Base-by-base conservation (phyloP, 805 yeast species). In the Starmerella vitae region DNA sequence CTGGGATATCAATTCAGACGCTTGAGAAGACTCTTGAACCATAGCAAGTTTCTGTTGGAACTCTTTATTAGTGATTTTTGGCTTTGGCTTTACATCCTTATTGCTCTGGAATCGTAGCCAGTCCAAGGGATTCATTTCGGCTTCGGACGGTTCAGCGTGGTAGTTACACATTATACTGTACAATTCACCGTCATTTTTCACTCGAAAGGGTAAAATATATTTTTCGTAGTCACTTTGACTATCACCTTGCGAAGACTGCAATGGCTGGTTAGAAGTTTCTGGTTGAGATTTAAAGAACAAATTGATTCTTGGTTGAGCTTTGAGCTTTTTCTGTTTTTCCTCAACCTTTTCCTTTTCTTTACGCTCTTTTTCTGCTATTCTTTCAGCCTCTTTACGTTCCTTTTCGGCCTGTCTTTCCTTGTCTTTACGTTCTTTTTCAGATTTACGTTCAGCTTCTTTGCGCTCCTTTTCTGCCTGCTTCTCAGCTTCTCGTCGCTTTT, bases 121-220 rank as follows among this genome's bases (percentile, higher is more conserved):
- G n/a, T 14, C 39, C 14, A 30, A 21, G 12, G 44, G 34, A 22
- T 50, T 48, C 30, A 32, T 28, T 2, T 14, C 21, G 12, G 7
- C 13, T 26, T 39, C 46, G 15, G 13, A n/a, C 5, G 20, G 20
- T 2, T n/a, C 13, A 7, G 19, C 18, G 5, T 13, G 12, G 25
- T 20, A 36, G 29, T 43, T 45, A 34, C 45, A 36, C 19, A 38
- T 42, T 6, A 36, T 24, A 12, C 44, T 46, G 39, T 34, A 48
- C 7, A 56, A 31, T 5, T 41, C 41, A 5, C 51, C 51, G 34
- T 45, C 50, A 2, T 51, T 25, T 36, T 57, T 56, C 34, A 56
- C 45, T 29, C 52, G 55, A 35, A 57, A 62, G 1, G 63, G 63
- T 22, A 58, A 46, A 31, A 62, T 57, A 6, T 38, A 33, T 7